Percentiles rank a stretch among this genome's conserved stretches.
Conservation (phyloP, 352 stramenopile species). For the Pythium catenulatum region DNA sequence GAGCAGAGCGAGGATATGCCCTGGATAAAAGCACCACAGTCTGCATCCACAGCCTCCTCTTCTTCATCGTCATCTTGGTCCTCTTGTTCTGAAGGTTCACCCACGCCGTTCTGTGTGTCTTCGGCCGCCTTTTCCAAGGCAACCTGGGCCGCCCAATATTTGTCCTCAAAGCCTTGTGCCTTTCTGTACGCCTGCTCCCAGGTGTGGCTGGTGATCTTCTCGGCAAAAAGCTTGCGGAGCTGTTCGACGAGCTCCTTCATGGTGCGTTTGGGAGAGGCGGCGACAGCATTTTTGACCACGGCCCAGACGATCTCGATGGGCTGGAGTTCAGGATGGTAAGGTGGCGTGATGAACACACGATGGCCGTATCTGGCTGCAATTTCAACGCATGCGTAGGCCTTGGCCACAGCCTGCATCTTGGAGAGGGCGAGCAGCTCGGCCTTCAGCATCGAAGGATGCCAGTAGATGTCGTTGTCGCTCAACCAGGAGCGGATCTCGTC, state of each 20-base stretch:
- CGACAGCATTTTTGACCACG: neutral
- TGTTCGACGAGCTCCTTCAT: neutral
- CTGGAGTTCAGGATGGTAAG: conserved; percentile 18
- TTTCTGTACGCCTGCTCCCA: neutral
- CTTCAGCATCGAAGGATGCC: neutral
- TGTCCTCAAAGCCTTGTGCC: neutral
- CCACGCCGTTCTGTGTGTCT: too few species aligned
- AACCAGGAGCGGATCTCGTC: conserved; percentile 23
- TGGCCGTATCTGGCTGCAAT: neutral
- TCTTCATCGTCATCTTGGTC: too few species aligned
- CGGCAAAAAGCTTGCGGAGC: neutral
- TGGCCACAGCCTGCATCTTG: neutral
- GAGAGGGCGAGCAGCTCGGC: neutral
- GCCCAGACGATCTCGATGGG: conserved; percentile 19
- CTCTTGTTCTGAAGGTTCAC: too few species aligned
- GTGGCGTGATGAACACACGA: neutral
- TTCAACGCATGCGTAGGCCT: neutral
- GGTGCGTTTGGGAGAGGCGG: neutral
- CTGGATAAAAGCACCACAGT: too few species aligned
- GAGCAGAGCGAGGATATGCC: too few species aligned
- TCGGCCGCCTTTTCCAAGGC: too few species aligned
- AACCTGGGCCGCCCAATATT: too few species aligned
- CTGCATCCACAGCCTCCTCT: too few species aligned
- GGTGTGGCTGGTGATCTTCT: neutral
- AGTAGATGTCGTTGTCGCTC: neutral